phyloP scores from a whole-genome alignment of 371 early-diverging fungal genomes.

The Syncephalastrum contaminatum region DNA sequence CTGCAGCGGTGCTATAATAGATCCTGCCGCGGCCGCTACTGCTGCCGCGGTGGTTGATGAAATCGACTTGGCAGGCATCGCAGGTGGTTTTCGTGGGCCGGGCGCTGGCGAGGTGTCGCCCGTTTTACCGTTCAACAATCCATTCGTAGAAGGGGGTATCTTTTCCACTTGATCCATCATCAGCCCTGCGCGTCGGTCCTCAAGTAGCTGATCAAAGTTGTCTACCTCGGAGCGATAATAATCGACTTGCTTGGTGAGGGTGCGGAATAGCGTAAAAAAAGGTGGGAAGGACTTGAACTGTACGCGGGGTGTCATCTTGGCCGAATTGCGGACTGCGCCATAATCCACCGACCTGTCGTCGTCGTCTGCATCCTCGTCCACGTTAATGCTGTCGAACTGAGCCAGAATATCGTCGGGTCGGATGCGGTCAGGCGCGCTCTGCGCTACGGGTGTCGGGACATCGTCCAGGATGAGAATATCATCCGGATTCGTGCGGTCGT shows the following conservation, averaged over 20 bases:
- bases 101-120: constrained; percentile 5
- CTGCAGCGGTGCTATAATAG: constrained; percentile 15
- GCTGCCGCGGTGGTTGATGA: constrained; percentile 20
- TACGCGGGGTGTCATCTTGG: constrained; percentile 30
- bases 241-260: constrained; percentile 66
- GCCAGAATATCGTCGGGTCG: constrained; percentile 35
- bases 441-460: constrained; percentile 28
- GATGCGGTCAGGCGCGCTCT: constrained; percentile 15
- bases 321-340: constrained; percentile 35
- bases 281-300: constrained; percentile 63
- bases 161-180: constrained; percentile 32
- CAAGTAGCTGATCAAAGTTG: constrained; percentile 52
- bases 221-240: constrained; percentile 65
- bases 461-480: constrained; percentile 42
- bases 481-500: constrained; percentile 51
- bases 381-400: constrained; percentile 21
- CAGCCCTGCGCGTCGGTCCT: constrained; percentile 55
- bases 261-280: constrained; percentile 62
- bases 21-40: constrained; percentile 15
- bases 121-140: not conserved
- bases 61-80: constrained; percentile 14
- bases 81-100: constrained; percentile 7
- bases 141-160: not conserved
- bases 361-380: constrained; percentile 43
- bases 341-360: constrained; percentile 54